phyloP scores from a whole-genome alignment of 1,284 basidiomycete species.

The Ustilago trichophora region DNA sequence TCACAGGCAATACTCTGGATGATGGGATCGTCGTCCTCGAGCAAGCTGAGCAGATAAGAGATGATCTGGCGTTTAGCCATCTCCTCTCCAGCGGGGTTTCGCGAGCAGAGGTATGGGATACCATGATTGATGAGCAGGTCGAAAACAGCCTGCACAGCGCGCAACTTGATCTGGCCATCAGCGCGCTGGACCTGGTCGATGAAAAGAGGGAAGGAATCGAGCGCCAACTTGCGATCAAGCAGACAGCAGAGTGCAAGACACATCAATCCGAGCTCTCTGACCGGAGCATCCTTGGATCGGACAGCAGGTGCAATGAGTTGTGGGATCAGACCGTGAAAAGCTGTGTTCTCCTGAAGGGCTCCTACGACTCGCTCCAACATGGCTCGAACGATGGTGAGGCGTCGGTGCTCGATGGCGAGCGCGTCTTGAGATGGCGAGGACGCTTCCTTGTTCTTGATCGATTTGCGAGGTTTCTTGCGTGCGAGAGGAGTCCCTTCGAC shows the following conservation, averaged over 20 bases:
- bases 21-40: constrained; percentile 74
- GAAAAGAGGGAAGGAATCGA: constrained; percentile 90
- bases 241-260: constrained; percentile 89
- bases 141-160: constrained; percentile 87
- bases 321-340: constrained; percentile 85
- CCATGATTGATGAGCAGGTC: constrained; percentile 92
- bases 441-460: constrained; percentile 17
- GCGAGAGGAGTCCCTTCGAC: constrained; percentile 33
- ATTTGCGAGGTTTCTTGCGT: constrained; percentile 43
- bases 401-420: constrained; percentile 54
- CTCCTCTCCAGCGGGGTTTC: constrained; percentile 48
- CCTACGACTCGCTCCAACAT: constrained; percentile 80
- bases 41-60: constrained; percentile 57
- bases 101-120: constrained; percentile 74
- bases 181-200: constrained; percentile 82
- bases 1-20: constrained; percentile 82
- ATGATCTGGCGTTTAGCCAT: constrained; percentile 58
- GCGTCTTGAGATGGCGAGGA: constrained; percentile 35
- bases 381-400: constrained; percentile 77
- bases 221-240: constrained; percentile 87
- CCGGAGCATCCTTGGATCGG: constrained; percentile 80
- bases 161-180: constrained; percentile 79
- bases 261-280: constrained; percentile 86
- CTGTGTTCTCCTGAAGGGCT: constrained; percentile 92
- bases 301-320: constrained; percentile 92